These are phyloP conservation scores for Stemphylium lycopersici DNA, from an alignment of 2,329 filamentous ascomycete genomes.

Conservation along the genomic window DNA sequence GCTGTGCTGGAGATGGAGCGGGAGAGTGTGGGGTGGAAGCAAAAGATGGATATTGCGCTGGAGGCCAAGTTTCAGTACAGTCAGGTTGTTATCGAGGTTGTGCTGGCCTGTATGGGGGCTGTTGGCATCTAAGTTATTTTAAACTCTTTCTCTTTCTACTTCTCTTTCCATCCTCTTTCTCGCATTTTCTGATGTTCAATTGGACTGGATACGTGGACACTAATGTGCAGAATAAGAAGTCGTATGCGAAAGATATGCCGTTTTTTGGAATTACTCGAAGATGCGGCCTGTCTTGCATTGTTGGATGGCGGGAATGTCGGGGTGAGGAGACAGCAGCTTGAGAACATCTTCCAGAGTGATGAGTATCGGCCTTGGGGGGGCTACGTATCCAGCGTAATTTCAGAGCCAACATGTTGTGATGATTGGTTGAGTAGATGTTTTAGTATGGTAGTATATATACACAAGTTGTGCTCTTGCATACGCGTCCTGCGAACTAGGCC, in stretches of 20 bases:
- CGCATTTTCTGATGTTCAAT: constrained; percentile 3
- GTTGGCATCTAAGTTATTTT: constrained; percentile 60
- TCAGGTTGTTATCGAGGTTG: constrained; percentile 57
- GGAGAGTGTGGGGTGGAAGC: constrained; percentile 46
- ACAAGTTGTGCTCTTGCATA: no score
- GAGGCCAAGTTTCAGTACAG: constrained; percentile 61
- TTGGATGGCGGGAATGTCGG: constrained; percentile 64
- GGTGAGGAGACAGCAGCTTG: constrained; percentile 57
- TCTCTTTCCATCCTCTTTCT: constrained; percentile 8
- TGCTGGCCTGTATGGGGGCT: constrained; percentile 58
- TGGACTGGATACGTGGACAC: no score
- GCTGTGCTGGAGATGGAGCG: constrained; percentile 50
- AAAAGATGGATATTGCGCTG: constrained; percentile 55
- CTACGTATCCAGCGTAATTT: constrained; percentile 13
- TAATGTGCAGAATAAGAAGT: constrained; percentile 22
- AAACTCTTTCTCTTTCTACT: no score
- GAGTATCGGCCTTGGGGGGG: constrained; percentile 57
- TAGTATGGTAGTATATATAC: no score
- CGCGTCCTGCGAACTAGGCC: no score
- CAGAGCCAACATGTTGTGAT: no score
- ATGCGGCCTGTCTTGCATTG: constrained; percentile 92
- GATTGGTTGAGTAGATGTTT: no score
- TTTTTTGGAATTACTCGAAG: constrained; percentile 71
- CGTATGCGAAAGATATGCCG: constrained; percentile 52
- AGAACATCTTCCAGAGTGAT: constrained; percentile 53